phyloP scores from a whole-genome alignment of 2,329 filamentous ascomycete genomes.

The Colletotrichum limetticola region DNA sequence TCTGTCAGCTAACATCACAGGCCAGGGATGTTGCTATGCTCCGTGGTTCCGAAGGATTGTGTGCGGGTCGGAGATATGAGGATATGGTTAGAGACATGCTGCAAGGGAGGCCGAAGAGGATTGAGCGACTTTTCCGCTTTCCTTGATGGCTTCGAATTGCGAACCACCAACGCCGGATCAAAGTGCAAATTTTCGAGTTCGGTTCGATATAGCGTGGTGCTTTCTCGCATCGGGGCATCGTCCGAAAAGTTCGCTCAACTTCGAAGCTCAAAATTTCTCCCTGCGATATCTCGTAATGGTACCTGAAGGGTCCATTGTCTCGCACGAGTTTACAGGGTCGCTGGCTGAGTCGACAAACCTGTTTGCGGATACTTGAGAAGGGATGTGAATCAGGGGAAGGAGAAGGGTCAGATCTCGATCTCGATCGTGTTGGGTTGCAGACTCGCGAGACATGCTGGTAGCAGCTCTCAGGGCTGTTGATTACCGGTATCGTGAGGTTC shows the following conservation, averaged over 20 bases:
- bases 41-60: background rate
- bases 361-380: background rate
- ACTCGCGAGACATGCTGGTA: background rate
- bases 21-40: constrained; percentile 8
- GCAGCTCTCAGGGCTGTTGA: background rate
- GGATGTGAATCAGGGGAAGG: background rate
- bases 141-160: background rate
- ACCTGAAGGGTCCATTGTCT: background rate
- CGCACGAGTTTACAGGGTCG: background rate
- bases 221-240: background rate
- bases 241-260: background rate
- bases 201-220: background rate
- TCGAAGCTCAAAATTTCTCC: constrained; percentile 10
- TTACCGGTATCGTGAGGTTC: background rate
- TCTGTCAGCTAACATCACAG: constrained; percentile 18
- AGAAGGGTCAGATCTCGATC: constrained; percentile 1
- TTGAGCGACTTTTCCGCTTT: background rate
- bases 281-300: background rate
- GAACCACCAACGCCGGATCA: background rate
- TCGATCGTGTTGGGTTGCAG: background rate
- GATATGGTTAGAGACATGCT: constrained; percentile 1
- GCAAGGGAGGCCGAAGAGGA: constrained; percentile 18
- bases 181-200: background rate
- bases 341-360: background rate
- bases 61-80: constrained; percentile 8